A percentile compares a stretch with the other conserved stretches of the same genome.
Evolutionary conservation across 176 grass and related monocot species (phyloP).

Genomic region (Elaeis guineensis): DNA sequence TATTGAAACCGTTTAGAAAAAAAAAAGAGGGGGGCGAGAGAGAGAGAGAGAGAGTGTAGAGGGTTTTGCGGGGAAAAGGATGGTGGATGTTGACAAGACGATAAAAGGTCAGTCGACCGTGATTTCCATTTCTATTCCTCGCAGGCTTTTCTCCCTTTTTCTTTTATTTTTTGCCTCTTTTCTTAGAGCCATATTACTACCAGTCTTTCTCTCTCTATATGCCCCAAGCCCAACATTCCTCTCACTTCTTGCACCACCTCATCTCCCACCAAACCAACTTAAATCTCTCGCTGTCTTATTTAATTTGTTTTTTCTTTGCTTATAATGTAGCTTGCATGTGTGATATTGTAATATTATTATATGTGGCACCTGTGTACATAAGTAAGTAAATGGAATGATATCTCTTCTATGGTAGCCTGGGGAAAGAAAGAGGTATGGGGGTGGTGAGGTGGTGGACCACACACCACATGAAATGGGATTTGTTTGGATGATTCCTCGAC

Average conservation of each 20-base stretch:
- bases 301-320: no score
- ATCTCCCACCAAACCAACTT: no score
- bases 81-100: conserved; percentile 34
- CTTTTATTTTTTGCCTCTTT: neutral
- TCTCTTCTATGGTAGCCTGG: no score
- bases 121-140: conserved; percentile 34
- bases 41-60: neutral
- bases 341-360: no score
- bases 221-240: neutral
- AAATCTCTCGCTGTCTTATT: no score
- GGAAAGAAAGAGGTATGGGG: no score
- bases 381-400: no score
- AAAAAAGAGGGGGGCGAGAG: neutral
- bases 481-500: no score
- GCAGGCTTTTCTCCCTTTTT: conserved; percentile 19
- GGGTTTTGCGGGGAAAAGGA: conserved; percentile 15
- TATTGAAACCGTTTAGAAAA: neutral
- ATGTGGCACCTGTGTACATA: no score
- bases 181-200: conserved; percentile 18
- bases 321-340: no score
- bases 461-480: no score
- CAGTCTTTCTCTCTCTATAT: conserved; percentile 18
- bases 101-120: conserved; percentile 14
- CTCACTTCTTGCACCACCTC: neutral
- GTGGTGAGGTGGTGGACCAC: no score